phyloP scores from a whole-genome alignment of 2,329 filamentous ascomycete species.

The Ophiostoma novo-ulmi region DNA sequence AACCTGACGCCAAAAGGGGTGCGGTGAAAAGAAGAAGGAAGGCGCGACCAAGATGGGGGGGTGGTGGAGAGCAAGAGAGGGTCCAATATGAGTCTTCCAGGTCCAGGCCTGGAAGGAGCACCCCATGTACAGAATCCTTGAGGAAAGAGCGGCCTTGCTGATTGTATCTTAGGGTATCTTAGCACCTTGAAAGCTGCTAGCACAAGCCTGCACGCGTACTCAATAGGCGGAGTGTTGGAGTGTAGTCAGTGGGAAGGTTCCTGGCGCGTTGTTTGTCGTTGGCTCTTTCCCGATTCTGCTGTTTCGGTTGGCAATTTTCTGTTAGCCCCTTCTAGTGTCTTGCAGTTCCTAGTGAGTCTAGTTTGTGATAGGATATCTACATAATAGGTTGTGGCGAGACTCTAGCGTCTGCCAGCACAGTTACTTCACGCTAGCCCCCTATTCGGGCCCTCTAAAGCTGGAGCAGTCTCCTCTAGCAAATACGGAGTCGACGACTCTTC shows the following conservation, averaged over 20 bases:
- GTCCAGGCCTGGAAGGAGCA: conserved; percentile 11
- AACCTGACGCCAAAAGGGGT: conserved; percentile 2
- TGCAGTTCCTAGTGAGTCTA: neutral
- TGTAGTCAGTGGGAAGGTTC: neutral
- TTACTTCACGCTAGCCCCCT: conserved; percentile 4
- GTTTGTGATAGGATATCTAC: neutral
- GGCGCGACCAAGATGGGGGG: conserved; percentile 16
- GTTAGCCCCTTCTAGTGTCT: neutral
- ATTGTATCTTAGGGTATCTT: too few species aligned
- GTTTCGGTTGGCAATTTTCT: neutral
- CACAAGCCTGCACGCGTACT: neutral
- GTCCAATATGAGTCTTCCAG: neutral
- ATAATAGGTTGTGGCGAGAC: neutral
- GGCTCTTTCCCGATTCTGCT: neutral
- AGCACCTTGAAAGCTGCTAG: neutral
- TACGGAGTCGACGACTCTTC: neutral
- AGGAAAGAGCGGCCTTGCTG: neutral
- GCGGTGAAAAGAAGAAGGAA: conserved; percentile 14
- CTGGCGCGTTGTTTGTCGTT: neutral
- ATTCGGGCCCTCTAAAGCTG: conserved; percentile 1
- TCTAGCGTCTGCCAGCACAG: neutral
- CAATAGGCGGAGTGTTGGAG: conserved; percentile 3
- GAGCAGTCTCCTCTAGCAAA: neutral
- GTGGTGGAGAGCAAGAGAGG: neutral
- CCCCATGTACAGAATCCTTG: neutral